Conservation (phyloP, 352 stramenopile species). For the Phytophthora colocasiae region DNA sequence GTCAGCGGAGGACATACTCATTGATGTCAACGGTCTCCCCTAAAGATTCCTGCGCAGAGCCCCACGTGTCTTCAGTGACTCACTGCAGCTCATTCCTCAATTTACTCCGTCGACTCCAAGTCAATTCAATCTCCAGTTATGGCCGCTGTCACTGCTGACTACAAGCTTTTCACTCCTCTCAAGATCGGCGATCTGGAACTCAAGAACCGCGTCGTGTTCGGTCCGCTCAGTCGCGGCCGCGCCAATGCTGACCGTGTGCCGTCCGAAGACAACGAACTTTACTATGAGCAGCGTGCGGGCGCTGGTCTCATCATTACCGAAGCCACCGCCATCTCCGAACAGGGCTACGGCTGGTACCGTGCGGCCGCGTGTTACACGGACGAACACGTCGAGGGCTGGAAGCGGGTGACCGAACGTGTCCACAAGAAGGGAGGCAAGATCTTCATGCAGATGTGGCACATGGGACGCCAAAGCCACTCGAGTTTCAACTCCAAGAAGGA, state of each 20-base stretch:
- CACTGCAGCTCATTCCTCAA: conserved; percentile 23
- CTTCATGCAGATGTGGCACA: conserved; percentile 87
- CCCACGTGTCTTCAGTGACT: not conserved
- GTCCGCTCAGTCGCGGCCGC: conserved; percentile 57
- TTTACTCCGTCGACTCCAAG: conserved; percentile 4
- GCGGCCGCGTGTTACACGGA: conserved; percentile 47
- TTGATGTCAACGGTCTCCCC: not conserved
- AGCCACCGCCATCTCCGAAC: conserved; percentile 51
- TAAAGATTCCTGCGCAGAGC: not conserved
- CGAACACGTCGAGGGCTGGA: conserved; percentile 57
- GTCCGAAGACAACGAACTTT: conserved; percentile 57
- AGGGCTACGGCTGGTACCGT: conserved; percentile 44
- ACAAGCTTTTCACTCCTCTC: conserved; percentile 51
- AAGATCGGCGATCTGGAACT: conserved; percentile 50
- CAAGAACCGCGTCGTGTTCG: conserved; percentile 63
- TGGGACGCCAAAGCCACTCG: conserved; percentile 66
- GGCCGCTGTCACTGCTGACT: conserved; percentile 23
- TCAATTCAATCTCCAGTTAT: conserved; percentile 3
- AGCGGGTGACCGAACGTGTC: conserved; percentile 68
- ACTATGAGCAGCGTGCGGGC: conserved; percentile 68
- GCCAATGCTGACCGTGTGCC: conserved; percentile 37
- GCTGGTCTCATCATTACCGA: conserved; percentile 75
- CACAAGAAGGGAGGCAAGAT: conserved; percentile 84
- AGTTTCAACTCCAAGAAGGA: conserved; percentile 56
- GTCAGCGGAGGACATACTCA: not conserved